Percentiles rank a stretch among this genome's conserved stretches.
These are phyloP conservation scores for Aurantiochytrium sp. DNA, from an alignment of 108 stramenopile genomes.

Conservation along the genomic window DNA sequence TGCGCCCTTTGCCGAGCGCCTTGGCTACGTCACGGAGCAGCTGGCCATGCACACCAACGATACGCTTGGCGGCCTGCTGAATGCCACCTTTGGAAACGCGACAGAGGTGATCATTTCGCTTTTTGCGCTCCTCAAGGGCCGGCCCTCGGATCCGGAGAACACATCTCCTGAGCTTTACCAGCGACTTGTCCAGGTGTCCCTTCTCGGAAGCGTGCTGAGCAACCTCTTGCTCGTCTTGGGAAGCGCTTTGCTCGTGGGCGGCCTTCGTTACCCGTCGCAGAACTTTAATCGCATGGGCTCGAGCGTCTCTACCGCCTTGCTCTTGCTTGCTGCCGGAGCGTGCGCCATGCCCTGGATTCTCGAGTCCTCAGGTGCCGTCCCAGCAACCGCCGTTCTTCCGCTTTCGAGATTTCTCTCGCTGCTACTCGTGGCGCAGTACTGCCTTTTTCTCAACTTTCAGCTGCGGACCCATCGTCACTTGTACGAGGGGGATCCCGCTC, in stretches of 20 bases:
- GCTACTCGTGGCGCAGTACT: background rate
- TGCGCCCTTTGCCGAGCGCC: slow-evolving; percentile 32
- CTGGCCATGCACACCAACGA: slow-evolving; percentile 80
- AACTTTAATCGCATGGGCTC: slow-evolving; percentile 33
- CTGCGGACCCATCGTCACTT: background rate
- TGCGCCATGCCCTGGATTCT: background rate
- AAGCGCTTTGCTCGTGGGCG: slow-evolving; percentile 69
- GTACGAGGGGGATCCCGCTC: background rate
- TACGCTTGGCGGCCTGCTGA: slow-evolving; percentile 80
- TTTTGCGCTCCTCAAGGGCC: slow-evolving; percentile 68
- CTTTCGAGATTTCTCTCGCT: background rate
- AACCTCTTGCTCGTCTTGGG: slow-evolving; percentile 82
- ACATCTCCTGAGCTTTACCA: slow-evolving; percentile 38
- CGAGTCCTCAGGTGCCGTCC: background rate
- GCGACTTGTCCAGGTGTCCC: slow-evolving; percentile 75
- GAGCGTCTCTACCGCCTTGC: background rate
- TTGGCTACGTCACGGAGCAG: slow-evolving; percentile 83
- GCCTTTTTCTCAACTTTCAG: background rate
- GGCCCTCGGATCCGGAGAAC: background rate
- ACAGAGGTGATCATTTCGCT: slow-evolving; percentile 76
- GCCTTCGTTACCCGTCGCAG: slow-evolving; percentile 72
- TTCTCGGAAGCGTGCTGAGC: slow-evolving; percentile 76
- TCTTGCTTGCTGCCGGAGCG: background rate
- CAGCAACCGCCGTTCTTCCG: background rate
- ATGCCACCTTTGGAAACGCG: slow-evolving; percentile 88